A percentile compares a stretch with the other conserved stretches of the same genome.
Evolutionary conservation across 306 rosid genomes (phyloP).

Genomic region (Carpinus fangiana): DNA sequence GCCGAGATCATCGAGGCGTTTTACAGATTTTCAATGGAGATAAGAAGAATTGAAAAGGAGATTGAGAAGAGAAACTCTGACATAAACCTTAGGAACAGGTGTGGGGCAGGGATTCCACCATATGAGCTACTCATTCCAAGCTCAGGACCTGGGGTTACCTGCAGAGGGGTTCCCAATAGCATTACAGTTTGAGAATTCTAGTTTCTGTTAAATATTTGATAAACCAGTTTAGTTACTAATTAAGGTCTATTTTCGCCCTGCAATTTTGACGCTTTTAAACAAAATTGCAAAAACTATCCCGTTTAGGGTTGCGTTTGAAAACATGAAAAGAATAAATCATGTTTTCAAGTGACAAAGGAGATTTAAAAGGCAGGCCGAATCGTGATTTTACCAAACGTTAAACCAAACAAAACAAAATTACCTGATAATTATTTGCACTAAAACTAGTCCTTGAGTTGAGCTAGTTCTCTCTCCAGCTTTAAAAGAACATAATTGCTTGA

Average conservation of each 20-base stretch:
- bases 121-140: slow-evolving; percentile 45
- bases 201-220: background rate
- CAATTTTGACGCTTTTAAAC: too few species aligned
- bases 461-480: background rate
- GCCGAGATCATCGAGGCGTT: slow-evolving; percentile 40
- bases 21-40: slow-evolving; percentile 36
- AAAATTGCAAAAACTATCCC: too few species aligned
- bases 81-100: slow-evolving; percentile 36
- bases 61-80: slow-evolving; percentile 39
- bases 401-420: background rate
- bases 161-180: slow-evolving; percentile 53
- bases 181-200: slow-evolving; percentile 20
- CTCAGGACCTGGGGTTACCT: slow-evolving; percentile 40
- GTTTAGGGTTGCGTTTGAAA: too few species aligned
- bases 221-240: background rate
- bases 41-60: slow-evolving; percentile 38
- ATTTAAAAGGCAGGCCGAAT: too few species aligned
- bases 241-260: too few species aligned
- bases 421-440: background rate
- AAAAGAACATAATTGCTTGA: background rate
- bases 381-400: too few species aligned
- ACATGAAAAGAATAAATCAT: too few species aligned
- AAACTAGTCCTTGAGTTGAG: background rate
- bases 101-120: slow-evolving; percentile 36
- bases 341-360: too few species aligned